Conservation (phyloP, 2,329 filamentous ascomycete genomes). For the Alternaria angustiovoidea region DNA sequence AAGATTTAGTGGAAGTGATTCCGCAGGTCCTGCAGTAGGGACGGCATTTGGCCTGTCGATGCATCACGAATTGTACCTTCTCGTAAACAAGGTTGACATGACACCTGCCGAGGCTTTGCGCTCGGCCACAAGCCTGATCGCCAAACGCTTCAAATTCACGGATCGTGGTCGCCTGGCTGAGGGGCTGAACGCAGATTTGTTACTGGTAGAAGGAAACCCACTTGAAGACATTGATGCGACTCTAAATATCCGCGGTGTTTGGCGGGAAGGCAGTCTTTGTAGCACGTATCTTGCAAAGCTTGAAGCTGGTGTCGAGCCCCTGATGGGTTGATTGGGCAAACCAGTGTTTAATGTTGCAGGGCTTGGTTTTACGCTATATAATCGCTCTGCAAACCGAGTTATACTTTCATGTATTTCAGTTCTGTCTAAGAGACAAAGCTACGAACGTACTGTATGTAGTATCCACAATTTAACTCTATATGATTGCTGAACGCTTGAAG, state of each 20-base stretch:
- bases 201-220: conserved; percentile 57
- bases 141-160: conserved; percentile 51
- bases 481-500: background rate
- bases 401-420: background rate
- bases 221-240: conserved; percentile 52
- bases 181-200: conserved; percentile 54
- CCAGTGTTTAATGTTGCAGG: background rate
- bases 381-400: background rate
- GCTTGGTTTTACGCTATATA: background rate
- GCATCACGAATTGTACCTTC: conserved; percentile 55
- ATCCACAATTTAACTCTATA: background rate
- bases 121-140: conserved; percentile 53
- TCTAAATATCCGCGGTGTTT: conserved; percentile 54
- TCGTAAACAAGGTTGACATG: conserved; percentile 55
- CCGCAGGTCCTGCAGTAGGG: conserved; percentile 54
- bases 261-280: conserved; percentile 51
- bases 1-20: conserved; percentile 51
- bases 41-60: conserved; percentile 55
- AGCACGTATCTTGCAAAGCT: conserved; percentile 33
- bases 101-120: conserved; percentile 53
- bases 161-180: conserved; percentile 53
- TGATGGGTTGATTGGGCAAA: background rate
- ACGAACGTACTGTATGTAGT: background rate
- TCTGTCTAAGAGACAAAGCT: background rate
- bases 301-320: conserved; percentile 1